phyloP scores from a whole-genome alignment of 2,329 filamentous ascomycete species.

The Dryadomyces quercivorus region DNA sequence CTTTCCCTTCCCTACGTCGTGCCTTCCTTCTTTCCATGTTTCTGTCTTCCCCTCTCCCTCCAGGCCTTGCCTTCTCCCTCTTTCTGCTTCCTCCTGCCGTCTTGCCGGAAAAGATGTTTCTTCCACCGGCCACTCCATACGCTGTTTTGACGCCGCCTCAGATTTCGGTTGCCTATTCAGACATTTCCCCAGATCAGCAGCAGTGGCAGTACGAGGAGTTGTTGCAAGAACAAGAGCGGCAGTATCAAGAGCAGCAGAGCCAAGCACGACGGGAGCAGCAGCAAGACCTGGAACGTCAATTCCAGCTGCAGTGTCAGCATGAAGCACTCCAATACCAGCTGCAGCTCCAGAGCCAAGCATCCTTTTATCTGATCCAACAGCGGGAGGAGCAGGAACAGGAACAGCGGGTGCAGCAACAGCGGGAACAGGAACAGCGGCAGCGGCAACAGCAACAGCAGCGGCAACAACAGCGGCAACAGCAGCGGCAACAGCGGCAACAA shows the following conservation, averaged over 20 bases:
- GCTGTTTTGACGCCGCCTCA: constrained; percentile 29
- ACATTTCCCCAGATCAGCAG: constrained; percentile 15
- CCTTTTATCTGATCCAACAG: constrained; percentile 10
- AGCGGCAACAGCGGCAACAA: constrained; percentile 6
- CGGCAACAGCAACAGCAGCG: constrained; percentile 9
- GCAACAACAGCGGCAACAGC: constrained; percentile 1
- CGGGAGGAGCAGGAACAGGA: constrained; percentile 12
- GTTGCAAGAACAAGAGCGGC: not conserved
- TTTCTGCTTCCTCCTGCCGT: not conserved
- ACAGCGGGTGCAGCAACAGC: constrained; percentile 2
- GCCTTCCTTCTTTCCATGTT: constrained; percentile 1
- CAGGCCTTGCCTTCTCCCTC: not conserved
- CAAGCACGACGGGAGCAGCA: constrained; percentile 5
- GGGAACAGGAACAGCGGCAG: not conserved
- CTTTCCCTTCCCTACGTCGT: constrained; percentile 3
- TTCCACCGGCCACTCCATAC: constrained; percentile 36
- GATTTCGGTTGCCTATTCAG: constrained; percentile 21
- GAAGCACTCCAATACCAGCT: not conserved
- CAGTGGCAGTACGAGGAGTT: constrained; percentile 6
- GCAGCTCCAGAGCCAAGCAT: not conserved
- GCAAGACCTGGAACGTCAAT: not conserved
- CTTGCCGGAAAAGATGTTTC: constrained; percentile 33
- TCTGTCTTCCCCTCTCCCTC: not conserved
- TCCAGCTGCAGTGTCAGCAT: not conserved
- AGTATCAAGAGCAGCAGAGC: constrained; percentile 7